These are phyloP conservation scores for Cladosporium austrohemisphaericum DNA, from an alignment of 2,329 filamentous ascomycete species.

Conservation along the genomic window DNA sequence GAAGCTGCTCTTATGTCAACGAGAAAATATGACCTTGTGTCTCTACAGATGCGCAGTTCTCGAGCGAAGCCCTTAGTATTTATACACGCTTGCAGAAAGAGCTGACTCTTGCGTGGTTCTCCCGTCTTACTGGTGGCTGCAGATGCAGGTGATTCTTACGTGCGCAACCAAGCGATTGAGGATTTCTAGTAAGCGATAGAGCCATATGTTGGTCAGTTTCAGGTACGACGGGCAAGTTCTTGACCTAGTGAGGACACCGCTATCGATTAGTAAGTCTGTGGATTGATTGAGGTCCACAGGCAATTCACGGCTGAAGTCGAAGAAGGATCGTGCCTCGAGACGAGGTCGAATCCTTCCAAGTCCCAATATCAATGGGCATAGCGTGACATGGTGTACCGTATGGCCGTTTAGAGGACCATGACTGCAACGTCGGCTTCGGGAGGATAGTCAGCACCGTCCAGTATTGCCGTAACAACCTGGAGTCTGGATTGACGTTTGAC, in stretches of 20 bases:
- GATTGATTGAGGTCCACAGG: neutral
- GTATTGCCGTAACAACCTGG: neutral
- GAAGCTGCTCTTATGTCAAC: neutral
- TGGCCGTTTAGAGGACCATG: too few relatives aligned
- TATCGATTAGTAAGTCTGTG: neutral
- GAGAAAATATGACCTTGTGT: too few relatives aligned
- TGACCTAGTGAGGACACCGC: too few relatives aligned
- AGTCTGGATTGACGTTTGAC: too few relatives aligned
- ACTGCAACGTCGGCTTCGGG: constrained; percentile 4
- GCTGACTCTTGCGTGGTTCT: too few relatives aligned
- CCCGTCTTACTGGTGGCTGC: neutral
- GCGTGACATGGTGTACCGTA: too few relatives aligned
- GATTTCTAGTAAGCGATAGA: neutral
- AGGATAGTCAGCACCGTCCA: constrained; percentile 1
- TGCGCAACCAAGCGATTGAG: neutral
- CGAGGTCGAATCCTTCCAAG: constrained; percentile 7
- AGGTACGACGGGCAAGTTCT: too few relatives aligned
- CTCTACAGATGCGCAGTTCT: too few relatives aligned
- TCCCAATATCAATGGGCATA: too few relatives aligned
- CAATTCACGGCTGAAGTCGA: neutral
- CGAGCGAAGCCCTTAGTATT: too few relatives aligned
- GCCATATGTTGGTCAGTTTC: neutral
- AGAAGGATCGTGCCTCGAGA: neutral
- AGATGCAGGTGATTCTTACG: constrained; percentile 1
- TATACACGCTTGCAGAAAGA: too few relatives aligned